phyloP scores from a whole-genome alignment of 2,329 filamentous ascomycete species.

The Dactylellina drechsleri region DNA sequence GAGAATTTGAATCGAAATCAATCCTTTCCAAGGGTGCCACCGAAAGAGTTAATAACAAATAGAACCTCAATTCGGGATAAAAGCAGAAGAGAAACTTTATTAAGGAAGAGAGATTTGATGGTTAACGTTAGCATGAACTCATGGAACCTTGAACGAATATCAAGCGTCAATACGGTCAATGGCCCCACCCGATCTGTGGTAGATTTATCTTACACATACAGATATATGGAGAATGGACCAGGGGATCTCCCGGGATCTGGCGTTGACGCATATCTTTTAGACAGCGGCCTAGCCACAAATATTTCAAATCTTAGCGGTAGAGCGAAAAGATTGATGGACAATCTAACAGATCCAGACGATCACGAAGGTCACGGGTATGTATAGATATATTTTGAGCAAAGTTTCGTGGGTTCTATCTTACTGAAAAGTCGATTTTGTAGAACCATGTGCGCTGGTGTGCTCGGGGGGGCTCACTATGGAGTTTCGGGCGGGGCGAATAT shows the following conservation, averaged over 20 bases:
- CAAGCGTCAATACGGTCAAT: conserved; percentile 1
- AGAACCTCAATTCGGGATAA: too few relatives aligned
- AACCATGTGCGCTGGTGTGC: conserved; percentile 12
- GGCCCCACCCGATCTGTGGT: background rate
- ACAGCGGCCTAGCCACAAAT: background rate
- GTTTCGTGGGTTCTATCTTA: background rate
- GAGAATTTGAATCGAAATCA: background rate
- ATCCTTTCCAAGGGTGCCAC: background rate
- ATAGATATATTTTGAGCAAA: background rate
- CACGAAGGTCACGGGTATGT: conserved; percentile 34
- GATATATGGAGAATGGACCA: conserved; percentile 10
- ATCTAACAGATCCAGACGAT: conserved; percentile 59
- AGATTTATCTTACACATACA: conserved; percentile 8
- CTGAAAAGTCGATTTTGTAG: background rate
- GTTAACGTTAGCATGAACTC: background rate
- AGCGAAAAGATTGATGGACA: conserved; percentile 5
- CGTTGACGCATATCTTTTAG: conserved; percentile 32
- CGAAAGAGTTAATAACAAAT: background rate
- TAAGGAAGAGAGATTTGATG: too few relatives aligned
- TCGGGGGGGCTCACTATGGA: conserved; percentile 6
- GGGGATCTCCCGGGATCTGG: background rate
- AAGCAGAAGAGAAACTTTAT: too few relatives aligned
- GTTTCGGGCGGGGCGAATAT: conserved; percentile 20
- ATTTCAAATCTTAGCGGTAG: conserved; percentile 20
- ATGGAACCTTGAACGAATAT: conserved; percentile 30